Evolutionary conservation across 2,329 filamentous ascomycete genomes (phyloP).

Genomic region (Cladosporium velox): DNA sequence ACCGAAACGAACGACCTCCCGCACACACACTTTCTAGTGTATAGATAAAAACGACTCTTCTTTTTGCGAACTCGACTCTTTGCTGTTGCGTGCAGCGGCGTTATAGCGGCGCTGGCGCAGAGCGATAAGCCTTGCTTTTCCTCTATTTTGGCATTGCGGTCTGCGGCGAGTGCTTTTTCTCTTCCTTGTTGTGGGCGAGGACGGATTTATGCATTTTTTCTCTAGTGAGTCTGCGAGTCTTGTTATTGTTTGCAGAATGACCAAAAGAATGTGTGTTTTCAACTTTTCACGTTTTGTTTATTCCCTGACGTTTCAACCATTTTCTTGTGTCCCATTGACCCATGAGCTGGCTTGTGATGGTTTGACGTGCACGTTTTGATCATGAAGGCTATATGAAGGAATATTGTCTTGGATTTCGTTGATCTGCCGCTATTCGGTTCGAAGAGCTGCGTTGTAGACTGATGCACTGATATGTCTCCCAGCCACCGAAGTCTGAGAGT

Average conservation of each 20-base stretch:
- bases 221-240: slow-evolving; percentile 20
- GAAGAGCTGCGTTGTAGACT: not conserved
- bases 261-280: slow-evolving; percentile 20
- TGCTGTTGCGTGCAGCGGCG: slow-evolving; percentile 12
- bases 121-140: not conserved
- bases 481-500: not conserved
- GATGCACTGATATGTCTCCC: not conserved
- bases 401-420: not conserved
- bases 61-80: slow-evolving; percentile 7
- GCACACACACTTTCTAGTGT: slow-evolving; percentile 12
- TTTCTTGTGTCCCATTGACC: not conserved
- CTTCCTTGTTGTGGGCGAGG: slow-evolving; percentile 11
- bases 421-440: not conserved
- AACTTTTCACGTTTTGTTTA: not conserved
- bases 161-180: slow-evolving; percentile 12
- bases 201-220: slow-evolving; percentile 17
- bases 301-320: not conserved
- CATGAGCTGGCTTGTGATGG: not conserved
- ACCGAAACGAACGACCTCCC: slow-evolving; percentile 5
- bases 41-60: slow-evolving; percentile 20
- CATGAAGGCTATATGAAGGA: not conserved
- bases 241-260: slow-evolving; percentile 21
- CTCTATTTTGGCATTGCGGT: slow-evolving; percentile 19
- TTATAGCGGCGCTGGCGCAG: slow-evolving; percentile 15
- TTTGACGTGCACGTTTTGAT: not conserved